Conservation (phyloP, 768 basidiomycete species). For the Gloeophyllum trabeum region DNA sequence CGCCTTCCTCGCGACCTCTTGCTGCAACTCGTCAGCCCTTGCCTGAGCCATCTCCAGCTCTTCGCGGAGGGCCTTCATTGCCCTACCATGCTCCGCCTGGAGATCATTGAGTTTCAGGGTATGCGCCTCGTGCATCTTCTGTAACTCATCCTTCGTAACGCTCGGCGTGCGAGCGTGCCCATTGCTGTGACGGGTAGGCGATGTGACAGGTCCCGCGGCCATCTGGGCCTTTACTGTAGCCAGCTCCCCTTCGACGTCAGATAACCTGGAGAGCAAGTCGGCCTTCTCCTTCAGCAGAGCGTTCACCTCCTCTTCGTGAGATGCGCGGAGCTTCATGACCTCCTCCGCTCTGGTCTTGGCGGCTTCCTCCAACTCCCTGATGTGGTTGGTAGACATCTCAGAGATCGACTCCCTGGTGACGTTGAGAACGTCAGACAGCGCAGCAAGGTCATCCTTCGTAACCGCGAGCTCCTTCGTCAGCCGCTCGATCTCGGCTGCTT, state of each 20-base stretch:
- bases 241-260: conserved; percentile 72
- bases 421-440: conserved; percentile 52
- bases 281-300: conserved; percentile 48
- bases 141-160: conserved; percentile 69
- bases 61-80: conserved; percentile 36
- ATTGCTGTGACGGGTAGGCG: conserved; percentile 47
- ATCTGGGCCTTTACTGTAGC: conserved; percentile 49
- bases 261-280: conserved; percentile 47
- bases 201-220: conserved; percentile 30
- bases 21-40: conserved; percentile 42
- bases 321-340: conserved; percentile 44
- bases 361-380: conserved; percentile 64
- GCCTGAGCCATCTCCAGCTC: conserved; percentile 43
- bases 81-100: conserved; percentile 54
- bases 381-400: conserved; percentile 61
- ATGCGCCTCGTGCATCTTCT: conserved; percentile 74
- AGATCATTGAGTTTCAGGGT: conserved; percentile 71
- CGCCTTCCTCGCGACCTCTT: conserved; percentile 53
- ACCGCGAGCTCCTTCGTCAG: conserved; percentile 47
- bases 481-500: conserved; percentile 41
- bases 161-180: conserved; percentile 27
- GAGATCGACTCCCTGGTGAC: conserved; percentile 61
- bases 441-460: conserved; percentile 59
- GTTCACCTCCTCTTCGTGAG: conserved; percentile 51
- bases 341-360: conserved; percentile 64